Percentiles rank a stretch among this genome's conserved stretches.
Conservation (phyloP, 108 stramenopile genomes). For the Nitzschia inconspicua region DNA sequence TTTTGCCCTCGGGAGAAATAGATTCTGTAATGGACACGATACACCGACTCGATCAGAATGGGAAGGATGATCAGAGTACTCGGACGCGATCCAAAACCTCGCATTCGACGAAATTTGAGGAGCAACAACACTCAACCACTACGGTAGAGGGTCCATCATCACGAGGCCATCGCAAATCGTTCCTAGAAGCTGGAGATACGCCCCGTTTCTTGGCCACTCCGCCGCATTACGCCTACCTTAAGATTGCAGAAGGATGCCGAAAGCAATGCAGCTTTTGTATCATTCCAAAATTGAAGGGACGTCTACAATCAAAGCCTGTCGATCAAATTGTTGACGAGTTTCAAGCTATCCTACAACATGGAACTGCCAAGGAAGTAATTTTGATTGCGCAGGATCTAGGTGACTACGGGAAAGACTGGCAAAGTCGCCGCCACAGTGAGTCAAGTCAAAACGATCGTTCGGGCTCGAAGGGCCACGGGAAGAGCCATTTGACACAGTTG, state of each 20-base stretch:
- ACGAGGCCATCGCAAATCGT: constrained; percentile 17
- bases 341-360: constrained; percentile 28
- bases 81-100: background rate
- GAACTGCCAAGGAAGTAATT: constrained; percentile 36
- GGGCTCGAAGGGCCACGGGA: too few species aligned
- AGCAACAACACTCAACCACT: background rate
- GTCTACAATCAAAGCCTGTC: constrained; percentile 39
- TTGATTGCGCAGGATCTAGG: constrained; percentile 50
- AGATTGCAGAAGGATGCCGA: constrained; percentile 46
- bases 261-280: constrained; percentile 44
- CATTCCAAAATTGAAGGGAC: constrained; percentile 50
- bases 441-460: too few species aligned
- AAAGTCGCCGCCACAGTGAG: background rate
- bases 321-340: constrained; percentile 38
- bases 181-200: constrained; percentile 37
- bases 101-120: background rate
- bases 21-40: constrained; percentile 38
- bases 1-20: constrained; percentile 36
- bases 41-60: constrained; percentile 5
- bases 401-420: constrained; percentile 38
- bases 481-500: constrained; percentile 16
- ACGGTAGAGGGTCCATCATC: background rate
- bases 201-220: constrained; percentile 41
- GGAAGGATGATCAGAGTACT: background rate
- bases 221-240: constrained; percentile 43